Percentiles rank a stretch among this genome's conserved stretches.
phyloP scores from a whole-genome alignment of 2,329 filamentous ascomycete species.

The Colletotrichum higginsianum region DNA sequence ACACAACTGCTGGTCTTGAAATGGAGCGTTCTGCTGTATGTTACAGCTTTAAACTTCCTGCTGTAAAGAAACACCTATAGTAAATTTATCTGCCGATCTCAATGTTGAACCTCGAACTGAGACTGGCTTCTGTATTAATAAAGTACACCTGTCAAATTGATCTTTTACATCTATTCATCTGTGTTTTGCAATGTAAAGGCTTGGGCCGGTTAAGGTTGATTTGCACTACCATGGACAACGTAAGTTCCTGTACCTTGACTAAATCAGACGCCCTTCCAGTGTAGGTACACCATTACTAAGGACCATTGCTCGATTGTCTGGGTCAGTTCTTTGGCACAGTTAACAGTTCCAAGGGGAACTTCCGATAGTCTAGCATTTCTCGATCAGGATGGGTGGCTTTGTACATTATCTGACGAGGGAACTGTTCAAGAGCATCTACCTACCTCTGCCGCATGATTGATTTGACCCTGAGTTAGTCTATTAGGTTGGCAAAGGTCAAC shows the following conservation, averaged over 20 bases:
- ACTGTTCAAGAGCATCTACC: neutral
- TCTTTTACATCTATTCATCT: too few species aligned
- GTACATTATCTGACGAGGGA: neutral
- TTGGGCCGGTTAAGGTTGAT: too few species aligned
- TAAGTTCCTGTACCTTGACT: too few species aligned
- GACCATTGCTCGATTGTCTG: neutral
- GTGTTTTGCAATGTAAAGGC: too few species aligned
- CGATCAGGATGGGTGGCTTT: neutral
- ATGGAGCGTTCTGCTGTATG: neutral
- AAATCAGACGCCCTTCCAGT: too few species aligned
- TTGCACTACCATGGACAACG: too few species aligned
- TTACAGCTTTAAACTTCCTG: neutral
- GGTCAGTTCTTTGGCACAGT: neutral
- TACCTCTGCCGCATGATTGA: neutral
- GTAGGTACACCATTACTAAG: too few species aligned
- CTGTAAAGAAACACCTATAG: neutral
- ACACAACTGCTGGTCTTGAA: neutral
- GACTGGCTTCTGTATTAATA: too few species aligned
- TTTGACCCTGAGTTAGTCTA: neutral
- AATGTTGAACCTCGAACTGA: neutral
- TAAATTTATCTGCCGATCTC: neutral
- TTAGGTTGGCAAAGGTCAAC: neutral
- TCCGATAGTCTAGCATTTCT: neutral
- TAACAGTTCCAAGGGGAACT: neutral
- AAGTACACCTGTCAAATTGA: too few species aligned